Conservation (phyloP, 108 stramenopile species). For the Skeletonema marinoi region DNA sequence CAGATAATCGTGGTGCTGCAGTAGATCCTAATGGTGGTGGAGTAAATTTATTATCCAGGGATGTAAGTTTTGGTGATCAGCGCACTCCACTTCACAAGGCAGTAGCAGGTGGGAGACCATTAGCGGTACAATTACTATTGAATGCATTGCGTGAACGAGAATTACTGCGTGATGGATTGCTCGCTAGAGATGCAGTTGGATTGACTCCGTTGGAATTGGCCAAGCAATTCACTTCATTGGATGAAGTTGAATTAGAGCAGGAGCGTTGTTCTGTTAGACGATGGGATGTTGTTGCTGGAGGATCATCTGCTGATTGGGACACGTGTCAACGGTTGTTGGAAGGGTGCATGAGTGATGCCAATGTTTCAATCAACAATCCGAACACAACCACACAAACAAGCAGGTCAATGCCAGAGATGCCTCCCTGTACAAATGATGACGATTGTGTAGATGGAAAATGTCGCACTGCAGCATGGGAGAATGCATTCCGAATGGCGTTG, state of each 20-base stretch:
- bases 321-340: conserved; percentile 57
- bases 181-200: conserved; percentile 17
- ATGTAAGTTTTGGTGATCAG: conserved; percentile 77
- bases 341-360: conserved; percentile 16
- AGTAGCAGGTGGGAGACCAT: conserved; percentile 74
- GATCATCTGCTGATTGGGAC: conserved; percentile 62
- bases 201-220: conserved; percentile 62
- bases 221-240: conserved; percentile 25
- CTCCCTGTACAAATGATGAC: conserved; percentile 27
- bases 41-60: conserved; percentile 62
- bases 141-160: conserved; percentile 39
- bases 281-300: conserved; percentile 86
- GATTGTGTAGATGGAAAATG: conserved; percentile 40
- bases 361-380: background rate
- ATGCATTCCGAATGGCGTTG: conserved; percentile 56
- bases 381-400: background rate
- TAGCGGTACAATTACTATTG: conserved; percentile 75
- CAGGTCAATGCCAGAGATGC: conserved; percentile 14
- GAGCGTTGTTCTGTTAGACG: conserved; percentile 60
- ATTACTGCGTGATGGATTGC: conserved; percentile 35
- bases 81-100: conserved; percentile 87
- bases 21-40: background rate
- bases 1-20: background rate
- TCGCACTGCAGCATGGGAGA: conserved; percentile 61
- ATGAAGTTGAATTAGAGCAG: conserved; percentile 36